Conservation (phyloP, 2,329 filamentous ascomycete genomes). For the Aquanectria penicillioides region DNA sequence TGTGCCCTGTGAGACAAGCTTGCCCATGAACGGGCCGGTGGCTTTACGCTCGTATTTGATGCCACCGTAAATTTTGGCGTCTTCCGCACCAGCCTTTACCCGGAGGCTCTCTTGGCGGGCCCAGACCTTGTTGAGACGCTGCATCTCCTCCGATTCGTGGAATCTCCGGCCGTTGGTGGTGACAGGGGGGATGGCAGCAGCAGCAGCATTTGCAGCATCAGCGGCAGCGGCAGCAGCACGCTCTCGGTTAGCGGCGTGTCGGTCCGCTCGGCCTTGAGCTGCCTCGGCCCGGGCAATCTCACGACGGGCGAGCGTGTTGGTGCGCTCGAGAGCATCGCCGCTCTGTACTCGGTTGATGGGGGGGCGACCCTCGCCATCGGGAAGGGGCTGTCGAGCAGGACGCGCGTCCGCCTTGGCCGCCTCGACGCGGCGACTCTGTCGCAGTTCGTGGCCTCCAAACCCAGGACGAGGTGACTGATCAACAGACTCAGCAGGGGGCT, state of each 20-base stretch:
- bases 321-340: conserved; percentile 54
- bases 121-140: conserved; percentile 66
- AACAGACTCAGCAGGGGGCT: conserved; percentile 26
- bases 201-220: conserved; percentile 45
- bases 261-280: conserved; percentile 61
- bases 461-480: conserved; percentile 33
- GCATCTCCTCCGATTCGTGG: conserved; percentile 59
- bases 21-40: conserved; percentile 69
- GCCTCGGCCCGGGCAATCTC: conserved; percentile 64
- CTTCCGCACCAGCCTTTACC: conserved; percentile 55
- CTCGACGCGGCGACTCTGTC: conserved; percentile 55
- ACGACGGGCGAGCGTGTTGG: conserved; percentile 59
- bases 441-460: conserved; percentile 51
- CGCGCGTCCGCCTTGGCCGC: conserved; percentile 42
- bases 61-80: conserved; percentile 67
- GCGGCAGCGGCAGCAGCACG: conserved; percentile 47
- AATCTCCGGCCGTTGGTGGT: conserved; percentile 48
- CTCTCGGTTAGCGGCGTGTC: conserved; percentile 56
- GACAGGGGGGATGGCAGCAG: conserved; percentile 37
- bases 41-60: conserved; percentile 71
- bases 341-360: conserved; percentile 34
- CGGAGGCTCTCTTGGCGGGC: conserved; percentile 61
- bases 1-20: conserved; percentile 69
- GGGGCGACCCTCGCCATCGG: conserved; percentile 35
- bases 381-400: conserved; percentile 41